Base-by-base conservation (phyloP, 108 stramenopile species). In the Nitzschia palea region DNA sequence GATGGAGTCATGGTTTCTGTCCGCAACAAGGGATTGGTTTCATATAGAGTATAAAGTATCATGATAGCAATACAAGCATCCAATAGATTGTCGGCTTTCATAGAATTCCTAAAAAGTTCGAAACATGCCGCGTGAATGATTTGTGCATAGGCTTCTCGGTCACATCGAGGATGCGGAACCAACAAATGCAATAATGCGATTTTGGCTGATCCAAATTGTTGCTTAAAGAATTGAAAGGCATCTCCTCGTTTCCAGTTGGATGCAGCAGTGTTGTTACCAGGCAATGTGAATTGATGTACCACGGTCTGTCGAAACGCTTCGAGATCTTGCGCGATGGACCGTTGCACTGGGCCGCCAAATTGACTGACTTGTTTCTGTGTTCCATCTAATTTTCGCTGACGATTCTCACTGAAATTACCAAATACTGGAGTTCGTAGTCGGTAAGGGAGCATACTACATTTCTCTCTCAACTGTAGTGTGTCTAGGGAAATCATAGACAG, bases 111-210 rank as follows among this genome's bases (percentile, higher is more conserved):
- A 33, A 81, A 66, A 9, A 73, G 54, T 18, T 58, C 27, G 4
- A 81, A 64, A 40, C 67, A 73, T 4, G 76, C 52, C 2, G 76
- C 73, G 59, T 74, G 77, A 30, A 77, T 63, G 26, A 81, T 35
- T 62, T 81, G 80, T 6, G 72, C 23, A 55, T 74, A 81, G 1
- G 68, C 73, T 47, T 65, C 76, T 57, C 36, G 34, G 37, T 77
- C 76, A 55, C 76, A 77, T 58, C 61, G 40, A n/a, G 54, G 50
- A n/a, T 76, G 71, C 18, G 65, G 59, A 30, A 69, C 9, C 4
- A 67, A 55, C n/a, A 70, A 54, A 71, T 80, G 79, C 4, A 80
- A 29, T 22, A 74, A 5, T 1, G 69, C 73, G 15, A 73, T 59
- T 53, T 68, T 73, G 43, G 73, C 44, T 2, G 31, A 27, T 43